Evolutionary conservation across 345 rosid genomes (phyloP), one percentile per base, ranked within the genome.

Genomic region (Populus tremula): DNA sequence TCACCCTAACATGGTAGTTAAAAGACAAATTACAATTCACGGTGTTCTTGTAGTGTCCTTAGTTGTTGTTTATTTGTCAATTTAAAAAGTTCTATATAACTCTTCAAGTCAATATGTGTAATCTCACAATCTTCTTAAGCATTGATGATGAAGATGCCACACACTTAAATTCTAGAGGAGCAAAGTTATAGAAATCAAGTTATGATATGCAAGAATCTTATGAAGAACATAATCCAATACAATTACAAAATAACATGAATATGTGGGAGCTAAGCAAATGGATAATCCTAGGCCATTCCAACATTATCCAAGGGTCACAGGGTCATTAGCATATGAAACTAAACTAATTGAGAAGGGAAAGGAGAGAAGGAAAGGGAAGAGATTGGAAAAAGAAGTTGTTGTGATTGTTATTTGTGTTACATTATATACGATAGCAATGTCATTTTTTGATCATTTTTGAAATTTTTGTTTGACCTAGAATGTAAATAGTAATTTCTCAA

Each of bases 201-300:
- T 80, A n/a, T n/a, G n/a, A n/a, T n/a, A n/a, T n/a, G n/a, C n/a
- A n/a, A n/a, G n/a, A n/a, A n/a, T n/a, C 69, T 33, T 75, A 78
- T 79, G 20, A 83, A 88, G 85, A 84, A 86, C 87, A 72, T 91
- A 90, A 78, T 92, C 80, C 77, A 94, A 73, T 49, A 91, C 93
- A 14, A 91, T 84, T 23, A 97, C 92, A n/a, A 71, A 91, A 95
- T 5, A 96, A 84, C 36, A 91, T 87, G 27, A 85, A 89, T 33
- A 96, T 93, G 6, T 88, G 85, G 5, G 92, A 91, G 80, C 95
- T 88, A 65, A 92, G 84, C n/a, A 83, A 69, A 59, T 81, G 91
- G 83, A 91, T 71, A 3, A 89, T 90, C 75, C 78, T 80, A 39
- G 31, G 83, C 94, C 98, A 93, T 61, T 90, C 91, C 21, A 87